These are phyloP conservation scores for Pichia insulana DNA, from an alignment of 805 yeast species.

Conservation along the genomic window DNA sequence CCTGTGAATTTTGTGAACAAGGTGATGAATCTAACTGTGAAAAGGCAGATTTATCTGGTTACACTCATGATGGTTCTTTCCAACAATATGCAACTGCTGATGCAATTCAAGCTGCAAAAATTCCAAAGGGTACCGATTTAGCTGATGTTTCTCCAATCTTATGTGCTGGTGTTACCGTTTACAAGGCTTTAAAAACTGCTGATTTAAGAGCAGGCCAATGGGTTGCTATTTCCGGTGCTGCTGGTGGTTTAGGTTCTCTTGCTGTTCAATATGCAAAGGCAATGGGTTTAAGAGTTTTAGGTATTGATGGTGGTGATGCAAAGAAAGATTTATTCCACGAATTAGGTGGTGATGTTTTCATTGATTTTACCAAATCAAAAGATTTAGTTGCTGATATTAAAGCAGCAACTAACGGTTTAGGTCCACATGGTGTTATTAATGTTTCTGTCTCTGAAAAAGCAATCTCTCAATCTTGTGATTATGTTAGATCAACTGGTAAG, in stretches of 20 bases:
- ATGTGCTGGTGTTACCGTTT: slow-evolving; percentile 48
- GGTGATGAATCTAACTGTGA: slow-evolving; percentile 59
- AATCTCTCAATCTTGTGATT: slow-evolving; percentile 34
- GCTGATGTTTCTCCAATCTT: slow-evolving; percentile 40
- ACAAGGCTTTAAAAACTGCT: slow-evolving; percentile 46
- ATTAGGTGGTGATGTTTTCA: slow-evolving; percentile 39
- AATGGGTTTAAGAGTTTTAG: slow-evolving; percentile 41
- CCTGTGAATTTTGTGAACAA: slow-evolving; percentile 55
- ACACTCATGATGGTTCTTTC: slow-evolving; percentile 60
- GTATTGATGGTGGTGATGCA: slow-evolving; percentile 41
- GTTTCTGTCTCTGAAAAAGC: slow-evolving; percentile 45
- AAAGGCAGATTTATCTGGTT: slow-evolving; percentile 62
- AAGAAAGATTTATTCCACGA: slow-evolving; percentile 33
- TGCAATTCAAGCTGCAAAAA: slow-evolving; percentile 41
- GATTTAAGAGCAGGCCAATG: slow-evolving; percentile 39
- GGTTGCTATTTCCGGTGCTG: slow-evolving; percentile 46
- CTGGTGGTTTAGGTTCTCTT: slow-evolving; percentile 44
- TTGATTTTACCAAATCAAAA: slow-evolving; percentile 35
- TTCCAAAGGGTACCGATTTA: slow-evolving; percentile 39
- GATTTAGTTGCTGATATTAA: slow-evolving; percentile 33
- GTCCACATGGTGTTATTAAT: slow-evolving; percentile 44
- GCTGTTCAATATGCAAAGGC: slow-evolving; percentile 44
- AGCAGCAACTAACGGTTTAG: slow-evolving; percentile 36
- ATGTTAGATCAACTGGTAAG: slow-evolving; percentile 45
- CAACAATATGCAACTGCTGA: slow-evolving; percentile 48